Conservation (phyloP, 768 basidiomycete species). For the Tylopilus cervinicoccineus region DNA sequence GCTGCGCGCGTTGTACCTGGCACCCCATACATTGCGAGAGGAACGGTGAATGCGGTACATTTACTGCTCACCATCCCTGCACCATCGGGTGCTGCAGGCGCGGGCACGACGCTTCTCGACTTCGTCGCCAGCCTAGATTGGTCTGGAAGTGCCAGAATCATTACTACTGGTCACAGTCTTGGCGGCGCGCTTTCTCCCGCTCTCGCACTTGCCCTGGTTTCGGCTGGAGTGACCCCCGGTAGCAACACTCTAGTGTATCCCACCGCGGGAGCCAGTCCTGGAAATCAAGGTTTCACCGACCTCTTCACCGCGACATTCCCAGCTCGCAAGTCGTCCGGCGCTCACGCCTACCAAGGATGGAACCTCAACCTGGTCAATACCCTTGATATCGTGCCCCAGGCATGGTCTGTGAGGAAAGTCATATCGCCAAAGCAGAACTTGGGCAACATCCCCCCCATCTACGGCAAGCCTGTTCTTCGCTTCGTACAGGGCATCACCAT, state of each 20-base stretch:
- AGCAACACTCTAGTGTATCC: constrained; percentile 37
- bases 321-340: not conserved
- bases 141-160: not conserved
- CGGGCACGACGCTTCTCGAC: constrained; percentile 2
- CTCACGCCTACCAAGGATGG: constrained; percentile 8
- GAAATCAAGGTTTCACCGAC: constrained; percentile 1
- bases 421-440: constrained; percentile 9
- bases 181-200: constrained; percentile 10
- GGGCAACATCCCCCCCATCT: constrained; percentile 6
- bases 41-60: not conserved
- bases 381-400: constrained; percentile 13
- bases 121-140: not conserved
- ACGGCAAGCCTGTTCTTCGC: not conserved
- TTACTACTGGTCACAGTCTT: constrained; percentile 12
- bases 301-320: constrained; percentile 7
- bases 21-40: not conserved
- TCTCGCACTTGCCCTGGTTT: constrained; percentile 10
- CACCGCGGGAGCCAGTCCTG: constrained; percentile 10
- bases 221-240: not conserved
- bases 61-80: constrained; percentile 2
- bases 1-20: not conserved
- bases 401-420: not conserved
- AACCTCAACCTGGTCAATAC: constrained; percentile 19
- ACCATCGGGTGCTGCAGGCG: not conserved
- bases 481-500: not conserved